Evolutionary conservation across 139 green algal genomes (phyloP), one percentile per base, ranked within the genome.

Genomic region (Chlamydomonas sphaeroides): DNA sequence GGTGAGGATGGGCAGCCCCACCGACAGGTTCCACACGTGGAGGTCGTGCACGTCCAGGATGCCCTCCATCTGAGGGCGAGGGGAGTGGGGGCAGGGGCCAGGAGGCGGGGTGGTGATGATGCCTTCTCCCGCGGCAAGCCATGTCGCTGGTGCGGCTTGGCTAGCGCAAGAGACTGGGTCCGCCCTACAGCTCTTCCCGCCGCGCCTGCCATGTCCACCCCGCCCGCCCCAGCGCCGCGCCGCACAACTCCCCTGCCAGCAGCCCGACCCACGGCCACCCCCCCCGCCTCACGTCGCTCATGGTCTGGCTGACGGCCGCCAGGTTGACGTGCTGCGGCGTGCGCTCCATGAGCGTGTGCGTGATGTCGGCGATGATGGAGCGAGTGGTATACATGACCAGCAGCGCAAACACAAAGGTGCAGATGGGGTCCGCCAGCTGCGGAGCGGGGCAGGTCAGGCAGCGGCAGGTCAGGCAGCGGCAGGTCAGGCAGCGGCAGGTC

Each of bases 271-370:
- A 53, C 45, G 45, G 10, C 11, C 45, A 53, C 45, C 14, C 45
- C 45, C 45, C 6, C 57, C 25, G 11, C 25, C 57, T 11, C 57
- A 65, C 45, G 11, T 53, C 45, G 45, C 14, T 53, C 45, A 53
- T 53, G 45, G 45, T 53, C 65, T 61, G 1, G 39, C 79, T 67
- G 53, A 91, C 78, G 65, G 78, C 74, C 2, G 53, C 79, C 23
- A 94, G 67, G 87, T 94, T 87, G 17, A 96, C 49, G 32, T 92
- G 80, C 8, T 83, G 72, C 0, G 96, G 96, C 72, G 92, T 94
- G 33, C 93, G 91, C 90, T 99, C 95, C 96, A 99, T 98, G 21
- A 99, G 91, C 23, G 97, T 93, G 77, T 98, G 90, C 23, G 92
- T 79, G 63, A 98, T 97, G 85, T 99, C 95, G 1, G 76, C 65